A percentile compares a stretch with the other conserved stretches of the same genome.
Conservation (phyloP, 2,329 filamentous ascomycete species). For the Colletotrichum liaoningense region DNA sequence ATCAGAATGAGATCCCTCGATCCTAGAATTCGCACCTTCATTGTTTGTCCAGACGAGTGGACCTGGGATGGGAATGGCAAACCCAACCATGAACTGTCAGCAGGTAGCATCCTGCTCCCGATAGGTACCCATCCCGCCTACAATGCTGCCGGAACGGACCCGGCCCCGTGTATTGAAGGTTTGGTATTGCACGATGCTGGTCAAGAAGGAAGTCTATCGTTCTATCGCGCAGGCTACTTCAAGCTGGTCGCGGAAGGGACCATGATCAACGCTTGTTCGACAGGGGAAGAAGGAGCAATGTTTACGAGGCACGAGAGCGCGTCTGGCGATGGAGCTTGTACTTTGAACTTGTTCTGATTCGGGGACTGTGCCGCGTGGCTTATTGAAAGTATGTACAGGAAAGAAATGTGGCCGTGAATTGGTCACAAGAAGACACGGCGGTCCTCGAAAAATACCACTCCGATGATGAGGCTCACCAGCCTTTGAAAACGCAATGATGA, state of each 20-base stretch:
- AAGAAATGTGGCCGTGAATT: neutral
- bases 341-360: neutral
- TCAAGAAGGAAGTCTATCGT: neutral
- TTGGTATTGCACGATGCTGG: neutral
- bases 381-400: neutral
- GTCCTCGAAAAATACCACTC: neutral
- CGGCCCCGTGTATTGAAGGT: neutral
- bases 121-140: neutral
- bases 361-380: neutral
- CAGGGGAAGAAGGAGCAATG: neutral
- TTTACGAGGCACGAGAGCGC: neutral
- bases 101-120: neutral
- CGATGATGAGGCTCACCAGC: neutral
- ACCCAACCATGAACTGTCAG: neutral
- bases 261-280: neutral
- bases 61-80: neutral
- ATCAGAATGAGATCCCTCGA: neutral
- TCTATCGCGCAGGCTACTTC: neutral
- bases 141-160: neutral
- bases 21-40: neutral
- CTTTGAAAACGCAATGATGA: neutral
- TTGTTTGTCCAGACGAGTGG: neutral
- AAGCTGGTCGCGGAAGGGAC: neutral
- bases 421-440: neutral
- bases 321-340: neutral